These are phyloP conservation scores for Stachybotrys echinatus DNA, from an alignment of 2,329 filamentous ascomycete genomes.

Conservation along the genomic window DNA sequence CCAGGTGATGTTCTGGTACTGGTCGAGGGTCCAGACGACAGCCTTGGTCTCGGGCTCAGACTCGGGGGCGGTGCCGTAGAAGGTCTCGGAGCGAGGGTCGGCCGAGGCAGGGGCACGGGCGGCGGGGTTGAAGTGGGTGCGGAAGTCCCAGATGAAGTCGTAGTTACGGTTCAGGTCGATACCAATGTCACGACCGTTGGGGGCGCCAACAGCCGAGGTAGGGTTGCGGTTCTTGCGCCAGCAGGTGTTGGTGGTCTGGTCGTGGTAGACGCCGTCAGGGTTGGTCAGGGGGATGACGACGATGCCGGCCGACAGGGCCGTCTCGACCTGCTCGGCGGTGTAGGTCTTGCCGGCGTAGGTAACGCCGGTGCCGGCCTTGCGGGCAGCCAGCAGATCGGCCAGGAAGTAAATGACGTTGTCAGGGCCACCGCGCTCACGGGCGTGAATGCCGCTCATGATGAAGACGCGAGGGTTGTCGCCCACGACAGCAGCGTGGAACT, in stretches of 20 bases:
- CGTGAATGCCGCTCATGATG: conserved; percentile 44
- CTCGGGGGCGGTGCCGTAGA: conserved; percentile 39
- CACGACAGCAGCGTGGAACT: conserved; percentile 30
- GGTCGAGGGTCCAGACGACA: conserved; percentile 43
- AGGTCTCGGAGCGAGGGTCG: conserved; percentile 33
- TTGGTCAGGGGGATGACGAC: conserved; percentile 41
- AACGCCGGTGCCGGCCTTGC: conserved; percentile 38
- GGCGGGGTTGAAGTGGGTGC: conserved; percentile 29
- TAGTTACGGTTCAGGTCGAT: conserved; percentile 46
- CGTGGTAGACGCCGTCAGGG: conserved; percentile 40
- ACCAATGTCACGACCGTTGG: conserved; percentile 23
- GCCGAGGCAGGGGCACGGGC: conserved; percentile 29
- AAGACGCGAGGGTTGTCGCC: conserved; percentile 42
- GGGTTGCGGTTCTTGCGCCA: conserved; percentile 47
- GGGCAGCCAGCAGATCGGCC: conserved; percentile 44
- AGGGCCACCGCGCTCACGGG: conserved; percentile 45
- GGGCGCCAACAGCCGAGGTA: conserved; percentile 19
- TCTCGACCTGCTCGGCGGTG: conserved; percentile 41
- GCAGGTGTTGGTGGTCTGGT: conserved; percentile 37
- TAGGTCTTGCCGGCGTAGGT: conserved; percentile 42
- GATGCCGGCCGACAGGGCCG: conserved; percentile 41
- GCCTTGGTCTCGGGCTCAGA: conserved; percentile 48
- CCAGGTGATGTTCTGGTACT: conserved; percentile 42
- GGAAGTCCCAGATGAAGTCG: conserved; percentile 48
- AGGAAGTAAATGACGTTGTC: conserved; percentile 50